Percentiles rank a stretch among this genome's conserved stretches.
These are phyloP conservation scores for Cordyceps tenuipes DNA, from an alignment of 2,329 filamentous ascomycete species.

Conservation along the genomic window DNA sequence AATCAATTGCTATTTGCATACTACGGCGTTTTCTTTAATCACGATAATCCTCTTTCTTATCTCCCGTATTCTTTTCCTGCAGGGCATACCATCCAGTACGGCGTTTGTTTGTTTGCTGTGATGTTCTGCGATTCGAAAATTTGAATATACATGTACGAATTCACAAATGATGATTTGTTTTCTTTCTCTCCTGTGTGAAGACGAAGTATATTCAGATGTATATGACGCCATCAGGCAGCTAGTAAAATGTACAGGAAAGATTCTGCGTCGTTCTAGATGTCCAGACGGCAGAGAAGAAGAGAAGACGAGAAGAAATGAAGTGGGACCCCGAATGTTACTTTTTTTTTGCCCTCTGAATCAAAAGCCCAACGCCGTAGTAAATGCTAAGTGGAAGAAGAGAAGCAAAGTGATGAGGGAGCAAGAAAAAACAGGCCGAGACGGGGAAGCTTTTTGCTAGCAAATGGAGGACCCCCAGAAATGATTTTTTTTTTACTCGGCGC, in stretches of 20 bases:
- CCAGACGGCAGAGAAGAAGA: neutral
- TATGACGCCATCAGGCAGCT: neutral
- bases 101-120: neutral
- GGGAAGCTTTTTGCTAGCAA: neutral
- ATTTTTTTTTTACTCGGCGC: conserved; percentile 20
- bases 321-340: neutral
- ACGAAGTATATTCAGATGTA: neutral
- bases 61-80: neutral
- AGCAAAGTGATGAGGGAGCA: neutral
- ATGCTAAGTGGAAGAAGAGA: conserved; percentile 8
- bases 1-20: conserved; percentile 8
- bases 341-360: neutral
- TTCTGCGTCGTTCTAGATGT: neutral
- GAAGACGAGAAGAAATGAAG: neutral
- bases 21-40: conserved; percentile 1
- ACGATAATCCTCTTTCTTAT: neutral
- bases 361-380: neutral
- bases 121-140: neutral
- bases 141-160: neutral
- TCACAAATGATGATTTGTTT: neutral
- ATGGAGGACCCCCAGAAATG: neutral
- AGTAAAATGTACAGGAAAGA: neutral
- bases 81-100: conserved; percentile 1
- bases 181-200: neutral
- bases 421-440: neutral